Conservation (phyloP, 2,329 filamentous ascomycete genomes). For the Aurifilum marmelostoma region DNA sequence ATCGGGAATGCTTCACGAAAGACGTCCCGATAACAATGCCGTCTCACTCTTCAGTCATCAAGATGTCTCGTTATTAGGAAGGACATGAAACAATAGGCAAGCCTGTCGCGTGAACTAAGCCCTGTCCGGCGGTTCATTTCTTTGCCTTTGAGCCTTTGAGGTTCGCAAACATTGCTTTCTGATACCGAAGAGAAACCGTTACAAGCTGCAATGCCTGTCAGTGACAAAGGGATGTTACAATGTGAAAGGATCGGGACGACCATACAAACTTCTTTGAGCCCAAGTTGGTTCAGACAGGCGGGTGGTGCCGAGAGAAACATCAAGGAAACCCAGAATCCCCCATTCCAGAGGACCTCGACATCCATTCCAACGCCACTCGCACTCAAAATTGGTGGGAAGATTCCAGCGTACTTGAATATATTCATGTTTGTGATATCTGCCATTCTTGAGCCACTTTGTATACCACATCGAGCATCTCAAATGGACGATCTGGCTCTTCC, state of each 20-base stretch:
- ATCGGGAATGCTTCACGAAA: neutral
- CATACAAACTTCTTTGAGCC: neutral
- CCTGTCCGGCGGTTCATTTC: neutral
- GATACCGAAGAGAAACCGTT: neutral
- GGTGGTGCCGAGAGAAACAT: neutral
- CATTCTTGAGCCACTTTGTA: neutral
- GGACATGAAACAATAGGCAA: neutral
- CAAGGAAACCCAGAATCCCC: neutral
- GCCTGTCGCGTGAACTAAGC: neutral
- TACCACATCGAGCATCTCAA: neutral
- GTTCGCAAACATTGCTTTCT: neutral
- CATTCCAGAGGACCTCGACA: neutral
- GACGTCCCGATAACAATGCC: neutral
- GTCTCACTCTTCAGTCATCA: neutral
- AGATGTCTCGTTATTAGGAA: neutral
- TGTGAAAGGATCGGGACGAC: neutral
- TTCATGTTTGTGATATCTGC: slow-evolving; percentile 1
- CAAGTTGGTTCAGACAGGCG: neutral
- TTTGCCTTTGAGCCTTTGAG: neutral
- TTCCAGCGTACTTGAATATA: slow-evolving; percentile 9
- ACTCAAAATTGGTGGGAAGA: neutral
- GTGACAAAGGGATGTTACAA: neutral
- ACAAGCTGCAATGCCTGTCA: neutral
- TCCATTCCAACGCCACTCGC: neutral
- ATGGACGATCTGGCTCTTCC: neutral